A percentile compares a stretch with the other conserved stretches of the same genome.
Evolutionary conservation across 805 yeast species (phyloP).

Genomic region (Wickerhamiella musiphila): DNA sequence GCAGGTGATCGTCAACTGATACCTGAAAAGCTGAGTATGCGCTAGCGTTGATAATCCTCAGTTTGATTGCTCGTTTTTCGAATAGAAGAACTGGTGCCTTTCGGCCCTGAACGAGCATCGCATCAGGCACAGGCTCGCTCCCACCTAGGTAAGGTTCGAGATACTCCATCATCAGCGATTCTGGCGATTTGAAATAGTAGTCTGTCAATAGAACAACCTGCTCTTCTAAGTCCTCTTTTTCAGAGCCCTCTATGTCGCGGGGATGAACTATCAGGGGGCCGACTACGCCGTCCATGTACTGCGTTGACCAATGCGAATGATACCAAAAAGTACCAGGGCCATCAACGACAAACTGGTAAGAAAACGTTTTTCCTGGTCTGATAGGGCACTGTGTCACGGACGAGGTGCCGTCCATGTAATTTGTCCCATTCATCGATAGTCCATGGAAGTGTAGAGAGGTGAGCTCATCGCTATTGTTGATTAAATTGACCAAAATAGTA

Average conservation of each 20-base stretch:
- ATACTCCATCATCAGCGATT: slow-evolving; percentile 22
- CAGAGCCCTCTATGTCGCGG: slow-evolving; percentile 5
- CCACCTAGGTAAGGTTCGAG: slow-evolving; percentile 25
- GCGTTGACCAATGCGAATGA: slow-evolving; percentile 33
- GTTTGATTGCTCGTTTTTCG: slow-evolving; percentile 9
- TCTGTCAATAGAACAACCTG: slow-evolving; percentile 26
- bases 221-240: slow-evolving; percentile 22
- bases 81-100: slow-evolving; percentile 8
- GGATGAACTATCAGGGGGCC: slow-evolving; percentile 32
- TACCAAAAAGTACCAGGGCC: slow-evolving; percentile 40
- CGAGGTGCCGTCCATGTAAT: slow-evolving; percentile 34
- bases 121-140: slow-evolving; percentile 25
- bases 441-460: slow-evolving; percentile 41
- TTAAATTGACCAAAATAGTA: slow-evolving; percentile 22
- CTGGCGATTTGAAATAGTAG: slow-evolving; percentile 24
- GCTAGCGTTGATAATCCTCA: slow-evolving; percentile 21
- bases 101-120: slow-evolving; percentile 29
- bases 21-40: slow-evolving; percentile 21
- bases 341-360: slow-evolving; percentile 25
- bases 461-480: slow-evolving; percentile 23
- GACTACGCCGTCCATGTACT: slow-evolving; percentile 31
- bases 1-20: slow-evolving; percentile 17
- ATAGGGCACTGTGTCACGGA: slow-evolving; percentile 36
- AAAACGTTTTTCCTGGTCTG: slow-evolving; percentile 26
- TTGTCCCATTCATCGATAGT: slow-evolving; percentile 28